Conservation (phyloP, 768 basidiomycete species). For the Candolleomyces aberdarensis region DNA sequence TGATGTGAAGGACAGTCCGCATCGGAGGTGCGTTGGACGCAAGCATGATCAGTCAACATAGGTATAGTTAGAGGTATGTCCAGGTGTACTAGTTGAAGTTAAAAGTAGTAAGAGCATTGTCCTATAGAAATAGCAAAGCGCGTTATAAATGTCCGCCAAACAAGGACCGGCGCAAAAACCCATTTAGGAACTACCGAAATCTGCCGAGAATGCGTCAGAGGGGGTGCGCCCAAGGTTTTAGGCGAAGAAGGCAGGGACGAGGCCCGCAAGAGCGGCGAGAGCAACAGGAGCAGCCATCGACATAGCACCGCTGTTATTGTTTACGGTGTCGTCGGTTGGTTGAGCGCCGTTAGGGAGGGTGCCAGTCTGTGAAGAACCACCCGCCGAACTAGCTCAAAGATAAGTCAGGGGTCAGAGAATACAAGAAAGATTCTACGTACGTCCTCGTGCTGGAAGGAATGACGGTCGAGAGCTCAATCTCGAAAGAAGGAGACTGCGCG, state of each 20-base stretch:
- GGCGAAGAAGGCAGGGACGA: not conserved
- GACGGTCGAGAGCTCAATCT: conserved; percentile 22
- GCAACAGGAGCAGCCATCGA: conserved; percentile 2
- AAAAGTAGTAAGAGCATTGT: no score
- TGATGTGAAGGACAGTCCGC: no score
- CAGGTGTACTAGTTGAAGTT: no score
- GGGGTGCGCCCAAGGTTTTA: no score
- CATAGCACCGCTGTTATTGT: not conserved
- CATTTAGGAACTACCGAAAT: no score
- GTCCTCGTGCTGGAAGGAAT: not conserved
- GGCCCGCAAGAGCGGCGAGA: not conserved
- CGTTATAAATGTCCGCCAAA: no score
- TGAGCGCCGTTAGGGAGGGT: not conserved
- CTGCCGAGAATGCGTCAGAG: no score
- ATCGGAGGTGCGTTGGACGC: no score
- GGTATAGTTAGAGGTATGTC: no score
- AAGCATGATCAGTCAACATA: no score
- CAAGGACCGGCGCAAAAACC: no score
- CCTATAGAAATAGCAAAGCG: no score
- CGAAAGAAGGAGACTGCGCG: conserved; percentile 70
- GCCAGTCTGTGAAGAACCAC: not conserved
- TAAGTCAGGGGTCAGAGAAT: not conserved
- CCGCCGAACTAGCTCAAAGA: not conserved
- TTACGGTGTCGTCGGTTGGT: conserved; percentile 6
- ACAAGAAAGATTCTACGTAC: not conserved